phyloP scores from a whole-genome alignment of 2,329 filamentous ascomycete species.

The Fusarium succisae region DNA sequence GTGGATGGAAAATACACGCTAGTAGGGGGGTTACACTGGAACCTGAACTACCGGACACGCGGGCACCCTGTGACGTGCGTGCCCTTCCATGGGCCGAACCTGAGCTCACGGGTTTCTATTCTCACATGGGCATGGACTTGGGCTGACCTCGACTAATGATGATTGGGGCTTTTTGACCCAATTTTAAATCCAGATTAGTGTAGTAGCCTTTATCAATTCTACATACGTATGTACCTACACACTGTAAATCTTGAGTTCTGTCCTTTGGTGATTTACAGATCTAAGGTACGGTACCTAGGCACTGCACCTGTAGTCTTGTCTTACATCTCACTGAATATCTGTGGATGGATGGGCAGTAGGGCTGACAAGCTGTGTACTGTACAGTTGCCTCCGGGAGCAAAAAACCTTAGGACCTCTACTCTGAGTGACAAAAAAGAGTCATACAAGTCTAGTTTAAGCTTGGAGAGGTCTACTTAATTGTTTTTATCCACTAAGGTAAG shows the following conservation, averaged over 20 bases:
- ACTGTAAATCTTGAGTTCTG: background rate
- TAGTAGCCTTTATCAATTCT: background rate
- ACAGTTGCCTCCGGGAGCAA: background rate
- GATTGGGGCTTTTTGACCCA: background rate
- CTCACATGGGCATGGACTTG: conserved; percentile 21
- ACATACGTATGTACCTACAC: background rate
- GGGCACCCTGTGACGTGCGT: conserved; percentile 25
- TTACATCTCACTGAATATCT: background rate
- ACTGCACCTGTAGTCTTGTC: background rate
- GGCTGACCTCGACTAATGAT: background rate
- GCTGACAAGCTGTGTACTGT: background rate
- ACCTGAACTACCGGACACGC: conserved; percentile 33
- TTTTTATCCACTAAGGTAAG: background rate
- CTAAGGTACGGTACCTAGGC: background rate
- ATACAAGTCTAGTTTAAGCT: background rate
- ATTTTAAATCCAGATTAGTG: background rate
- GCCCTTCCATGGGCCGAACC: background rate
- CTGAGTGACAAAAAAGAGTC: background rate
- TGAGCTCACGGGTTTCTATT: conserved; percentile 7
- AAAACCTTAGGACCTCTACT: background rate
- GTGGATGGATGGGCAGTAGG: background rate
- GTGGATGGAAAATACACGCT: background rate
- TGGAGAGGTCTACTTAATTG: background rate
- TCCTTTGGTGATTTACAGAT: background rate
- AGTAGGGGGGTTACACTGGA: conserved; percentile 16